Percentiles rank a stretch among this genome's conserved stretches.
Conservation (phyloP, 2,329 filamentous ascomycete genomes). For the Hortaea werneckii region DNA sequence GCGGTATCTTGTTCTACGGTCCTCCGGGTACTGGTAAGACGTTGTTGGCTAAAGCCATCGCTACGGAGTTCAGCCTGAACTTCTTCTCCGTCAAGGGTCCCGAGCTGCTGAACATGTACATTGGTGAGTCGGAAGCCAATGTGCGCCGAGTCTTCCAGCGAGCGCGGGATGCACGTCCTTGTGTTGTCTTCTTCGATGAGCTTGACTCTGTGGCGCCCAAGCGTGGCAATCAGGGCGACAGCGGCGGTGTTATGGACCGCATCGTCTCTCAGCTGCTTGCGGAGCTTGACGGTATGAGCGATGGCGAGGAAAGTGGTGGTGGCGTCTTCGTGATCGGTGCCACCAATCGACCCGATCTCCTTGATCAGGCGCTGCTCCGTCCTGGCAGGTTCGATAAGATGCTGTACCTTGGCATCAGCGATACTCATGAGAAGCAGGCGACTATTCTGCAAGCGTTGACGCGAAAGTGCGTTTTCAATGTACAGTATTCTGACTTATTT, state of each 20-base stretch:
- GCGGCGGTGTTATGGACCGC: constrained; percentile 94
- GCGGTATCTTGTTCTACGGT: constrained; percentile 84
- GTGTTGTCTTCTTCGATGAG: constrained; percentile 90
- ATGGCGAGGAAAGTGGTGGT: constrained; percentile 67
- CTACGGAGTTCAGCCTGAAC: constrained; percentile 86
- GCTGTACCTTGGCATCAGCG: constrained; percentile 91
- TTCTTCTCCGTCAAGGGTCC: constrained; percentile 93
- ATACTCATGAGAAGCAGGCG: constrained; percentile 92
- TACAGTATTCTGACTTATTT: not conserved
- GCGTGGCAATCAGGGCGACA: constrained; percentile 92
- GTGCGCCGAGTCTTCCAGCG: constrained; percentile 82
- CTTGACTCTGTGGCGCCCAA: constrained; percentile 91
- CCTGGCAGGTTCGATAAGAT: constrained; percentile 96
- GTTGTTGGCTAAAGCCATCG: constrained; percentile 83
- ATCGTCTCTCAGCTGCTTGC: constrained; percentile 92
- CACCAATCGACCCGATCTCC: constrained; percentile 84
- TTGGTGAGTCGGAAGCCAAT: constrained; percentile 87
- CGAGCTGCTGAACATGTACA: constrained; percentile 91
- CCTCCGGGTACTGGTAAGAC: constrained; percentile 89
- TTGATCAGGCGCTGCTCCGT: constrained; percentile 80
- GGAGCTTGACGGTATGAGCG: constrained; percentile 95
- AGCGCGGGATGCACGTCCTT: constrained; percentile 74
- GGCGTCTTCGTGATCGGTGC: constrained; percentile 96
- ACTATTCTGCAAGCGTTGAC: constrained; percentile 91
- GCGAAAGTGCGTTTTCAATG: constrained; percentile 60